Percentiles rank a stretch among this genome's conserved stretches.
Evolutionary conservation across 345 rosid genomes (phyloP).

Genomic region (Moricandia arvensis): DNA sequence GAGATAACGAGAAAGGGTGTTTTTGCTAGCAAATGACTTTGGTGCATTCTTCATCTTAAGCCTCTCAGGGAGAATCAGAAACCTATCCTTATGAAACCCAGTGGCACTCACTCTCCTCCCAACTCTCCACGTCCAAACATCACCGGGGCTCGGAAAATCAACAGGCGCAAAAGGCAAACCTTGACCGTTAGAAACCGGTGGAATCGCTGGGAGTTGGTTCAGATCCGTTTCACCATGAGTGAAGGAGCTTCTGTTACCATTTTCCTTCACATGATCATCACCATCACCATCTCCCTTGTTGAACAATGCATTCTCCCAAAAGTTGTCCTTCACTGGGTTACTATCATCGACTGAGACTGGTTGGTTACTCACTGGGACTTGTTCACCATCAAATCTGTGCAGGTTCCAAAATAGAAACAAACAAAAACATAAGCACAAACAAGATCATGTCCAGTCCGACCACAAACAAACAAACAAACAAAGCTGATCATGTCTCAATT

Average conservation of each 20-base stretch:
- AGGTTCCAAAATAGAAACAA: not conserved
- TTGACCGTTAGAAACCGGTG: slow-evolving; percentile 49
- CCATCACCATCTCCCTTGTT: not conserved
- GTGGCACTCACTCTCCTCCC: slow-evolving; percentile 55
- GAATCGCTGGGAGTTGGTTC: slow-evolving; percentile 44
- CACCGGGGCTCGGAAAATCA: slow-evolving; percentile 75
- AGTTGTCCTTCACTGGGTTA: slow-evolving; percentile 24
- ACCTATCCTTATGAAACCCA: slow-evolving; percentile 62
- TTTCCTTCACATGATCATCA: slow-evolving; percentile 13
- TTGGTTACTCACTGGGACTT: not conserved
- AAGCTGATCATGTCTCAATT: slow-evolving; percentile 4
- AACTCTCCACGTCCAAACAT: slow-evolving; percentile 84
- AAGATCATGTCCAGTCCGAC: not conserved
- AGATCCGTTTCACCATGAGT: slow-evolving; percentile 33
- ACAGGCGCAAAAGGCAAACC: slow-evolving; percentile 89
- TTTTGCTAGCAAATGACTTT: slow-evolving; percentile 53
- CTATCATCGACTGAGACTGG: not conserved
- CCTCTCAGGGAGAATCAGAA: slow-evolving; percentile 52
- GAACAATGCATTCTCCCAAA: slow-evolving; percentile 35
- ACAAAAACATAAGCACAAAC: not conserved
- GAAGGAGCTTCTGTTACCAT: slow-evolving; percentile 29
- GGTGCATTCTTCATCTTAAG: slow-evolving; percentile 30
- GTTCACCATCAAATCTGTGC: slow-evolving; percentile 26
- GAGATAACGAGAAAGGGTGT: slow-evolving; percentile 50
- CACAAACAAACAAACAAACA: no score